Evolutionary conservation across 768 basidiomycete genomes (phyloP).

Genomic region (Leccinellum albellum): DNA sequence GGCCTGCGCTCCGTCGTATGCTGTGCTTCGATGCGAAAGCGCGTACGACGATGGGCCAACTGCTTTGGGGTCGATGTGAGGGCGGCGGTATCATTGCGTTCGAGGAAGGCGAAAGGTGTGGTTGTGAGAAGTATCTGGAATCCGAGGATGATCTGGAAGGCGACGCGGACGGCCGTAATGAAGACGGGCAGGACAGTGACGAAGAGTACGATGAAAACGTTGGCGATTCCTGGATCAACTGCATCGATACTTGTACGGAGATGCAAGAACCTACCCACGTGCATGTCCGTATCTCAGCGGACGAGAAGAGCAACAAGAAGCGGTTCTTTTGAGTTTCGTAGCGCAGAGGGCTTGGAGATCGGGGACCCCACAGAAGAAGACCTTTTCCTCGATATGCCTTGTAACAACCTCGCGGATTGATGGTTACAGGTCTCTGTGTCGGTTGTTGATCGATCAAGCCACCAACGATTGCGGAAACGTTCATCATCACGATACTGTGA

Average conservation of each 20-base stretch:
- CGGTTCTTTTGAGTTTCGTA: constrained; percentile 56
- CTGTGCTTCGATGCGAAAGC: constrained; percentile 83
- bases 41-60: constrained; percentile 88
- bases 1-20: constrained; percentile 90
- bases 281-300: constrained; percentile 70
- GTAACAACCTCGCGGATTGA: constrained; percentile 15
- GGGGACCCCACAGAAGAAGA: neutral
- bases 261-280: constrained; percentile 50
- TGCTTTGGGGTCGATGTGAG: constrained; percentile 79
- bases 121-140: constrained; percentile 48
- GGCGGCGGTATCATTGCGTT: constrained; percentile 59
- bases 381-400: constrained; percentile 7
- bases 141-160: constrained; percentile 34
- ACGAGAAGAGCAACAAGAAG: constrained; percentile 71
- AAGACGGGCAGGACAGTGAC: constrained; percentile 12
- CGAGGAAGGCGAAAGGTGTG: constrained; percentile 47
- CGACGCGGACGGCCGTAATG: constrained; percentile 37
- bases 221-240: constrained; percentile 86
- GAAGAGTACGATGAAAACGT: constrained; percentile 62
- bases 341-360: neutral
- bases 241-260: constrained; percentile 63
- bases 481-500: neutral
- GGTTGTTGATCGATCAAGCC: constrained; percentile 12
- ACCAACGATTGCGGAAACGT: neutral
- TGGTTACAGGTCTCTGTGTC: neutral